These are phyloP conservation scores for Ramularia collo-cygni DNA, from an alignment of 2,329 filamentous ascomycete species.

Conservation along the genomic window DNA sequence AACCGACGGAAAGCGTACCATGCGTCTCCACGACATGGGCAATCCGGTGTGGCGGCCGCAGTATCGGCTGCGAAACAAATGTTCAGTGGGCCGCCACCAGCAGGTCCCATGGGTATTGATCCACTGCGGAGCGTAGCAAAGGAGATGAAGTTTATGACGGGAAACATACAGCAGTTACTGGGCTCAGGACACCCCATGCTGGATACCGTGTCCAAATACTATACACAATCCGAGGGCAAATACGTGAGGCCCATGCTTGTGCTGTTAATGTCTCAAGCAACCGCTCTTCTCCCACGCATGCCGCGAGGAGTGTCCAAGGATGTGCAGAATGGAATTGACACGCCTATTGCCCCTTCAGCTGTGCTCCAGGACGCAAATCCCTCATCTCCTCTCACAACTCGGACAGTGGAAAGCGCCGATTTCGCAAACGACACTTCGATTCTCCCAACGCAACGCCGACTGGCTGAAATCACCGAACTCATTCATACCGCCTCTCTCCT, in stretches of 20 bases:
- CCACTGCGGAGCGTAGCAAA: slow-evolving; percentile 85
- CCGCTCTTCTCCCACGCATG: slow-evolving; percentile 66
- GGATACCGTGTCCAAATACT: slow-evolving; percentile 95
- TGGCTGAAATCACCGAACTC: slow-evolving; percentile 94
- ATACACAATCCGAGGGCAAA: slow-evolving; percentile 93
- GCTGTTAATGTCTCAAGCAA: slow-evolving; percentile 91
- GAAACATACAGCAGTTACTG: slow-evolving; percentile 86
- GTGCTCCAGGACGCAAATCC: slow-evolving; percentile 81
- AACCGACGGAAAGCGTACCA: slow-evolving; percentile 26
- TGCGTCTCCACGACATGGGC: slow-evolving; percentile 37
- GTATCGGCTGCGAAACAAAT: slow-evolving; percentile 62
- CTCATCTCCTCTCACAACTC: slow-evolving; percentile 49
- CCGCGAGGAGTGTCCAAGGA: slow-evolving; percentile 34
- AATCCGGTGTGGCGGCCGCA: slow-evolving; percentile 65
- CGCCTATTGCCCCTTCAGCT: slow-evolving; percentile 51
- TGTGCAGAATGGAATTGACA: slow-evolving; percentile 44
- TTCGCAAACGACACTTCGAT: slow-evolving; percentile 55
- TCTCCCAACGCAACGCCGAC: slow-evolving; percentile 81
- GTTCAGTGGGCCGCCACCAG: slow-evolving; percentile 59
- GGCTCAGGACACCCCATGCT: slow-evolving; percentile 91
- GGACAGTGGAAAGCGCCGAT: slow-evolving; percentile 40
- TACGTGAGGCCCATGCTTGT: slow-evolving; percentile 92
- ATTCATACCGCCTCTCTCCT: slow-evolving; percentile 95
- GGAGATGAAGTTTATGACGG: slow-evolving; percentile 92
- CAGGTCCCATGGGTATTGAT: slow-evolving; percentile 69